Base-by-base conservation (phyloP, 176 grass and related monocot genomes). In the Oryza punctata region DNA sequence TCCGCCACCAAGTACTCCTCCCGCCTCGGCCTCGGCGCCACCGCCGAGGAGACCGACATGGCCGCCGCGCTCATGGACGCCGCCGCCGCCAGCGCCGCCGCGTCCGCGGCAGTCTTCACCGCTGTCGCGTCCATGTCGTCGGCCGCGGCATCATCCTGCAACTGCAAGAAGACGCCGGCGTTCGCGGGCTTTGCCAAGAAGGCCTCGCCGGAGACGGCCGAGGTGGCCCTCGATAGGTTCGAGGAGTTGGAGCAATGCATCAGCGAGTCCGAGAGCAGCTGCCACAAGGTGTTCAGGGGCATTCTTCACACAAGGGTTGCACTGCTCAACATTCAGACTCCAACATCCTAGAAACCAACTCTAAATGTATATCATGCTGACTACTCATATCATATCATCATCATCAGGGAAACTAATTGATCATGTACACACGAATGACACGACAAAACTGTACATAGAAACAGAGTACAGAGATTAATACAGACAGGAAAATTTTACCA, bases 251-350 rank as follows among this genome's bases (percentile, higher is more conserved):
- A 82, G 15, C 61, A 15, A 9, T 81, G 69, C 82, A 77, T 93
- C 3, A 2, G 41, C 1, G 75, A 89, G 49, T 84, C 87, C 19
- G 94, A 87, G 12, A 72, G n/a, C 37, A 60, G 28, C 8, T 85
- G 73, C 74, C 77, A 85, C 11, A 52, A 11, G 15, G 83, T 96
- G 45, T 91, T 89, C 67, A 85, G 49, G 67, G 80, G 77, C 60
- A 77, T 96, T 16, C 49, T 87, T 6, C 85, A 81, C 5, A 89
- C 70, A 1, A 78, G 90, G 29, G 88, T 96, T 16, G 86, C 81
- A 0, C 19, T 91, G 63, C 88, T 93, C 77, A 91, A 96, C 82
- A 91, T 93, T 4, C 84, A 73, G 46, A 89, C 93, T 5, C 89
- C 90, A 0, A 43, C 47, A 10, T 90, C 86, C 25, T 95, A 84